Conservation (phyloP, 768 basidiomycete species). For the Boletus pseudopeckii region DNA sequence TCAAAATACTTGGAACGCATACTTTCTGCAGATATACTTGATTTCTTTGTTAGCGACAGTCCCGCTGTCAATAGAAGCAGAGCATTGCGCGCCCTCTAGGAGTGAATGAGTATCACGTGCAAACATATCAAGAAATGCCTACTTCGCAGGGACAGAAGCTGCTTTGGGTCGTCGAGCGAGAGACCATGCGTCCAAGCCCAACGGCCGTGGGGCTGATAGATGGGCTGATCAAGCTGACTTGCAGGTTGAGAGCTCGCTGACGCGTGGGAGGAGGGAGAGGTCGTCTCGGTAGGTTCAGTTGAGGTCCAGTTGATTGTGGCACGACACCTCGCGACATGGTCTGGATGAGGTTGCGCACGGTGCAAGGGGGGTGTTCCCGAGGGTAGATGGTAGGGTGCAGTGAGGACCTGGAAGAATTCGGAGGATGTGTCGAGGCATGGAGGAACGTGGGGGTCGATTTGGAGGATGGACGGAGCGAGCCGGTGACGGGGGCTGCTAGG, state of each 20-base stretch:
- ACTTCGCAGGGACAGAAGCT: conserved; percentile 28
- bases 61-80: conserved; percentile 37
- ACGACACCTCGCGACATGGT: conserved; percentile 25
- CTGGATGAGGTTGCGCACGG: conserved; percentile 15
- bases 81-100: conserved; percentile 36
- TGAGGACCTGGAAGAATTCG: conserved; percentile 30
- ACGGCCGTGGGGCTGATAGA: conserved; percentile 32
- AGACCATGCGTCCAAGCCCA: conserved; percentile 32
- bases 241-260: conserved; percentile 1
- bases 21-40: conserved; percentile 38
- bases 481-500: conserved; percentile 10
- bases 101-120: conserved; percentile 3
- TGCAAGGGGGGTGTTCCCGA: not conserved
- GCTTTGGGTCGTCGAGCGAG: conserved; percentile 25
- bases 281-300: not conserved
- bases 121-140: not conserved
- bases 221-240: conserved; percentile 18
- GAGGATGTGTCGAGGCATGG: conserved; percentile 24
- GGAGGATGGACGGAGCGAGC: conserved; percentile 5
- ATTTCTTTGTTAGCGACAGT: conserved; percentile 25
- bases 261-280: not conserved
- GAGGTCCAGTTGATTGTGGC: conserved; percentile 29
- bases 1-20: conserved; percentile 3
- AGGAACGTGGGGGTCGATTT: conserved; percentile 7
- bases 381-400: conserved; percentile 23